Conservation (phyloP, 805 yeast genomes). For the Nakazawaea ishiwadae region DNA sequence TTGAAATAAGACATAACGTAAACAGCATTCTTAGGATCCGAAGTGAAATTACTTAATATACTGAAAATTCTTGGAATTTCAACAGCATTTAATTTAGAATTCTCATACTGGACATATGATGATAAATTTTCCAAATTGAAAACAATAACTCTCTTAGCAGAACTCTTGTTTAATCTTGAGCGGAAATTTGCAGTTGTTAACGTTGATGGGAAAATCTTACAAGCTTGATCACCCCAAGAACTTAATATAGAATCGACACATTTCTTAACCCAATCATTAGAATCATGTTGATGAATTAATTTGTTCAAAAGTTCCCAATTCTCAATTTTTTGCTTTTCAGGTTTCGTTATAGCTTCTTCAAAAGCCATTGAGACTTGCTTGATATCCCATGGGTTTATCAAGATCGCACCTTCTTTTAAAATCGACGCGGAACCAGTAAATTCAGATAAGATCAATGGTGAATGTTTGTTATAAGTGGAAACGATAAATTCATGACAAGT, state of each 20-base stretch:
- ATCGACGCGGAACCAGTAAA: slow-evolving; percentile 92
- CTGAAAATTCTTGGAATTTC: slow-evolving; percentile 57
- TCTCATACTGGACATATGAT: slow-evolving; percentile 26
- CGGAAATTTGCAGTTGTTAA: slow-evolving; percentile 30
- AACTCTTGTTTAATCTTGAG: slow-evolving; percentile 23
- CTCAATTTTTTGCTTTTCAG: slow-evolving; percentile 45
- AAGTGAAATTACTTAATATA: slow-evolving; percentile 54
- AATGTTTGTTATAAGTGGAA: slow-evolving; percentile 63
- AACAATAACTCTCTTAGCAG: slow-evolving; percentile 41
- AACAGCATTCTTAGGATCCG: slow-evolving; percentile 58
- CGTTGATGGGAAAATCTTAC: slow-evolving; percentile 20
- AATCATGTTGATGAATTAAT: slow-evolving; percentile 63
- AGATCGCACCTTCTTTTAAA: slow-evolving; percentile 60
- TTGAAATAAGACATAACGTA: slow-evolving; percentile 67
- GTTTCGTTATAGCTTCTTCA: slow-evolving; percentile 61
- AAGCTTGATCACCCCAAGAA: slow-evolving; percentile 38
- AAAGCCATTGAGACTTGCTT: slow-evolving; percentile 61
- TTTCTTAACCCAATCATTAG: slow-evolving; percentile 65
- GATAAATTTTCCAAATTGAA: slow-evolving; percentile 46
- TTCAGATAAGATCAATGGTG: slow-evolving; percentile 85
- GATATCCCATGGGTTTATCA: slow-evolving; percentile 91
- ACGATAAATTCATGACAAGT: slow-evolving; percentile 93
- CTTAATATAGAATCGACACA: slow-evolving; percentile 52
- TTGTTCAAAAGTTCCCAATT: slow-evolving; percentile 61
- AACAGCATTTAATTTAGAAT: slow-evolving; percentile 39